These are phyloP conservation scores for Diddensiella caesifluorescens DNA, from an alignment of 805 yeast genomes.

Conservation along the genomic window DNA sequence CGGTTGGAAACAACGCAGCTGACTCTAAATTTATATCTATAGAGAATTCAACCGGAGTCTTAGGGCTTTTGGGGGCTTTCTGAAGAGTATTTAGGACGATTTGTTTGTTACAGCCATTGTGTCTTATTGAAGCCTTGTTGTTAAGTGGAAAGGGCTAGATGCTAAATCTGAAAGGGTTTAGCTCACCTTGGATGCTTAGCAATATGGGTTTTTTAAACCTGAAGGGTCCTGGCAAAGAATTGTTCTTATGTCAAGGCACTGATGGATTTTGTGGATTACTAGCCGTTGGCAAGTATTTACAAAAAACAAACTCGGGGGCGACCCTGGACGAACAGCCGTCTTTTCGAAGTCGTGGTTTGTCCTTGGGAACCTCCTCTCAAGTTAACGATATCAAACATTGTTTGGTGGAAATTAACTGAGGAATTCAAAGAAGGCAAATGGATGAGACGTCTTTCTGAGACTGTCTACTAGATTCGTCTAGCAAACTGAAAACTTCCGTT, in stretches of 20 bases:
- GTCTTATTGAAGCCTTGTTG: slow-evolving; percentile 13
- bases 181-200: slow-evolving; percentile 6
- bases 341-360: slow-evolving; percentile 16
- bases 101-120: slow-evolving; percentile 1
- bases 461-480: slow-evolving; percentile 13
- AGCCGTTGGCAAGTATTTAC: slow-evolving; percentile 29
- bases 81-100: slow-evolving; percentile 1
- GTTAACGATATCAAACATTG: slow-evolving; percentile 13
- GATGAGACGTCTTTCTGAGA: slow-evolving; percentile 10
- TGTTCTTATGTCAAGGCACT: slow-evolving; percentile 12
- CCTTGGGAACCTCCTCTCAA: slow-evolving; percentile 22
- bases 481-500: slow-evolving; percentile 4
- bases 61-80: background rate
- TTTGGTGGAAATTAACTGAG: slow-evolving; percentile 19
- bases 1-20: slow-evolving; percentile 5
- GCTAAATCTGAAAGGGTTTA: slow-evolving; percentile 4
- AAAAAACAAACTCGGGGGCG: slow-evolving; percentile 21
- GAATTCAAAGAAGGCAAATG: slow-evolving; percentile 25
- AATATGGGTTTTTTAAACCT: slow-evolving; percentile 14
- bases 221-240: slow-evolving; percentile 11
- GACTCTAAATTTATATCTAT: slow-evolving; percentile 1
- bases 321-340: slow-evolving; percentile 21
- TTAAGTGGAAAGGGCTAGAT: slow-evolving; percentile 11
- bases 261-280: slow-evolving; percentile 30
- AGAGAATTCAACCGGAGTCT: slow-evolving; percentile 1